Evolutionary conservation across 345 rosid genomes (phyloP).

Genomic region (Garcia nutans): DNA sequence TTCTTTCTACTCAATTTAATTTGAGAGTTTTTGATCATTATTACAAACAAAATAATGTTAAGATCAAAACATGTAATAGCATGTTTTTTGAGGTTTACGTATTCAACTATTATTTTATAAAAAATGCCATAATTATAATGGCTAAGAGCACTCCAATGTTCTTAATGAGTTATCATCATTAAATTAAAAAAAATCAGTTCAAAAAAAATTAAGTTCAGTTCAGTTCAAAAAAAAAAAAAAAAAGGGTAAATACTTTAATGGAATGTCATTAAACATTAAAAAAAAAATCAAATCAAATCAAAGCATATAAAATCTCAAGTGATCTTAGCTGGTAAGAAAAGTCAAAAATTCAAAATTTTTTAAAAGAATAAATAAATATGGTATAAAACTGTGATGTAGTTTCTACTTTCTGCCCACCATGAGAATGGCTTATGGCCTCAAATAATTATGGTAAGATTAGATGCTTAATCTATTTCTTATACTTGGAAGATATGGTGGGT

Average conservation of each 20-base stretch:
- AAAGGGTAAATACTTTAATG: not conserved
- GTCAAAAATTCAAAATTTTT: slow-evolving; percentile 17
- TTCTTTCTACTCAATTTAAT: no score
- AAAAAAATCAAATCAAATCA: not conserved
- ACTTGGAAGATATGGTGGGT: slow-evolving; percentile 32
- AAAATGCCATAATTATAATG: not conserved
- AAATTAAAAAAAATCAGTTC: not conserved
- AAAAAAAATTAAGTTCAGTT: no score
- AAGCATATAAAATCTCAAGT: slow-evolving; percentile 20
- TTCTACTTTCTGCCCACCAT: slow-evolving; percentile 14
- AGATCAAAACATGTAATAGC: no score
- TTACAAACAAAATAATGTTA: no score
- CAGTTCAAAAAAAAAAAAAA: no score
- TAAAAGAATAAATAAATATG: slow-evolving; percentile 5
- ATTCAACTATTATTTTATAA: no score
- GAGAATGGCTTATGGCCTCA: slow-evolving; percentile 25
- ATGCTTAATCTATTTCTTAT: slow-evolving; percentile 25
- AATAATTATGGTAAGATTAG: slow-evolving; percentile 34
- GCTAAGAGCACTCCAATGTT: not conserved
- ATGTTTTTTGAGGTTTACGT: no score
- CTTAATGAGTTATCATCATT: slow-evolving; percentile 6
- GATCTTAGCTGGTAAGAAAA: slow-evolving; percentile 20
- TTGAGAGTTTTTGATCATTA: no score
- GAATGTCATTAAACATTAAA: not conserved
- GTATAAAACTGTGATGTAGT: not conserved